Base-by-base conservation (phyloP, 2,329 filamentous ascomycete genomes). In the Mollisia scopiformis region DNA sequence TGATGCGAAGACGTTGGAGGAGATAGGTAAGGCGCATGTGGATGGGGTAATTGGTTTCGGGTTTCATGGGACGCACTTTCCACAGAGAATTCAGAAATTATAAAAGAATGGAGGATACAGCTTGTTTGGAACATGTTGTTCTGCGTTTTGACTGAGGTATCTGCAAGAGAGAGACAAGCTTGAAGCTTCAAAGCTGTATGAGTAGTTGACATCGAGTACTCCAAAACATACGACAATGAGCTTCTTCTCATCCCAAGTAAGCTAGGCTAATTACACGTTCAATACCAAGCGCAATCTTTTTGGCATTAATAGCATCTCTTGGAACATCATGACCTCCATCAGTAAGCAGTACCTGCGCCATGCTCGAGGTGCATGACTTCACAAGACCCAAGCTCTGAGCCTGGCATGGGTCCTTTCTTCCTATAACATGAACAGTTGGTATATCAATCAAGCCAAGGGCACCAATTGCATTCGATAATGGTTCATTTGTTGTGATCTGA, bases 21-120 rank as follows among this genome's bases (percentile, higher is more conserved):
- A 92, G 76, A 39, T 86, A 50, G 89, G 87, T 0, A 80, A 87
- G 46, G 88, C 88, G 3, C 84, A 88, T 66, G 80, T 86, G 23
- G 79, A 80, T 1, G 85, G 85, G 66, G 80, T 84, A 0, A 81
- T 91, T 61, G 82, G 78, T 0, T 77, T 90, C 62, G 87, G 87
- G 0, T 88, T 92, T 64, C 89, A 91, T 72, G 88, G 88, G n/a
- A 47, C 23, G 13, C 55, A 60, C 61, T 13, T 58, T 46, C 14
- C 35, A 41, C 23, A 16, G 7, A 10, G 10, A 46, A n/a, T n/a
- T n/a, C 23, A 47, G 41, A 3, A 19, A 13, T 13, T 2, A 21
- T 46, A 21, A 19, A 46, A n/a, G 41, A 25, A 6, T 35, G 31
- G 8, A 35, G 31, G 23, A 14, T 46, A 33, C 19, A 14, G n/a